These are phyloP conservation scores for Setaria italica DNA, from an alignment of 202 grass and related monocot genomes.

Conservation along the genomic window DNA sequence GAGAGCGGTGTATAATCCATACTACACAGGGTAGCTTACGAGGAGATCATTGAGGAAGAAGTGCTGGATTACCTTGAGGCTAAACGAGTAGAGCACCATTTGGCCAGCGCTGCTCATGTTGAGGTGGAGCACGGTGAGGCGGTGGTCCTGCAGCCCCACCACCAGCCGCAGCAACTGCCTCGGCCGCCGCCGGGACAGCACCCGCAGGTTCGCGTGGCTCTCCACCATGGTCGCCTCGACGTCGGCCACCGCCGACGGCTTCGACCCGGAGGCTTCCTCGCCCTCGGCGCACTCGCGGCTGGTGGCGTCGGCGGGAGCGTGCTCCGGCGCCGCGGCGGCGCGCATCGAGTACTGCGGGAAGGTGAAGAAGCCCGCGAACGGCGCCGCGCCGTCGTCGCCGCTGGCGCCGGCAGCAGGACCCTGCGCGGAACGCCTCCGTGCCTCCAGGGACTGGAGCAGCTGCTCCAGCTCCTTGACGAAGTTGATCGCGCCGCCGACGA, in stretches of 20 bases:
- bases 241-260: constrained; percentile 59
- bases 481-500: constrained; percentile 91
- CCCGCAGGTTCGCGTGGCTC: constrained; percentile 77
- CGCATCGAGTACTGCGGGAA: constrained; percentile 71
- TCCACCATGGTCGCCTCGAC: constrained; percentile 93
- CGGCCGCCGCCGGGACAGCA: constrained; percentile 62
- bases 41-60: constrained; percentile 12
- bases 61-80: constrained; percentile 69
- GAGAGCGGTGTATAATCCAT: constrained; percentile 35
- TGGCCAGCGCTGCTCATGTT: constrained; percentile 72
- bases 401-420: neutral
- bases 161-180: constrained; percentile 75
- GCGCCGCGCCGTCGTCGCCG: neutral
- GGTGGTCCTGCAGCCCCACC: constrained; percentile 62
- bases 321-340: neutral
- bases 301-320: neutral
- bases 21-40: constrained; percentile 1
- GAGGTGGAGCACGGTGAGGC: constrained; percentile 80
- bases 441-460: constrained; percentile 73
- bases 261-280: constrained; percentile 35
- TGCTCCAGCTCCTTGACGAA: constrained; percentile 95
- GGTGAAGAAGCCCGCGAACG: constrained; percentile 74
- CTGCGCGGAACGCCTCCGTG: constrained; percentile 25
- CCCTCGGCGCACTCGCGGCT: neutral
- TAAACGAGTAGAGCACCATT: constrained; percentile 87